A percentile compares a stretch with the other conserved stretches of the same genome.
These are phyloP conservation scores for Boeremia exigua DNA, from an alignment of 2,329 filamentous ascomycete species.

Conservation along the genomic window DNA sequence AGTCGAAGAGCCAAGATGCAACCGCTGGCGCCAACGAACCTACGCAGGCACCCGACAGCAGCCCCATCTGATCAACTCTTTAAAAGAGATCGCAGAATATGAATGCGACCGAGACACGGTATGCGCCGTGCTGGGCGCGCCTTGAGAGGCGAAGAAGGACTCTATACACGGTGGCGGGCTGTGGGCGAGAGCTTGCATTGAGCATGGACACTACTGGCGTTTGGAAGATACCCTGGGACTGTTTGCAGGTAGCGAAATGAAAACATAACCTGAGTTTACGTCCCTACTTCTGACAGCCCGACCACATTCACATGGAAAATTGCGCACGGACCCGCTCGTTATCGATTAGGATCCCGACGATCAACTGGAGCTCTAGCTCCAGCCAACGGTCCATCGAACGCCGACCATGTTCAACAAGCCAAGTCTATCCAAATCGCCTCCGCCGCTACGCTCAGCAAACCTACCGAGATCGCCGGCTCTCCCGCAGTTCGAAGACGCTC, in stretches of 20 bases:
- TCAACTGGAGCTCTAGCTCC: constrained; percentile 29
- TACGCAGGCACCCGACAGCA: constrained; percentile 28
- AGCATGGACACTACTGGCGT: constrained; percentile 19
- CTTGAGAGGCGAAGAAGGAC: not conserved
- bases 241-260: not conserved
- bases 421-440: constrained; percentile 25
- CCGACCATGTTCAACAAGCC: constrained; percentile 39
- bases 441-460: constrained; percentile 22
- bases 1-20: constrained; percentile 46
- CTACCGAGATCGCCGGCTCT: constrained; percentile 37
- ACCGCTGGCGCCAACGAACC: constrained; percentile 19
- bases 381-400: constrained; percentile 21
- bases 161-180: not conserved
- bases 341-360: constrained; percentile 28
- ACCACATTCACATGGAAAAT: constrained; percentile 18
- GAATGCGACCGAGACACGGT: not conserved
- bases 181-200: not conserved
- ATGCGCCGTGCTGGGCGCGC: not conserved
- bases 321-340: constrained; percentile 30
- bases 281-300: not conserved
- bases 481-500: constrained; percentile 33
- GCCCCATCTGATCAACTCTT: constrained; percentile 12
- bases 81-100: not conserved
- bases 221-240: constrained; percentile 32
- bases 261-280: not conserved